Percentiles rank a stretch among this genome's conserved stretches.
These are phyloP conservation scores for Drechslera avenae DNA, from an alignment of 2,329 filamentous ascomycete species.

Conservation along the genomic window DNA sequence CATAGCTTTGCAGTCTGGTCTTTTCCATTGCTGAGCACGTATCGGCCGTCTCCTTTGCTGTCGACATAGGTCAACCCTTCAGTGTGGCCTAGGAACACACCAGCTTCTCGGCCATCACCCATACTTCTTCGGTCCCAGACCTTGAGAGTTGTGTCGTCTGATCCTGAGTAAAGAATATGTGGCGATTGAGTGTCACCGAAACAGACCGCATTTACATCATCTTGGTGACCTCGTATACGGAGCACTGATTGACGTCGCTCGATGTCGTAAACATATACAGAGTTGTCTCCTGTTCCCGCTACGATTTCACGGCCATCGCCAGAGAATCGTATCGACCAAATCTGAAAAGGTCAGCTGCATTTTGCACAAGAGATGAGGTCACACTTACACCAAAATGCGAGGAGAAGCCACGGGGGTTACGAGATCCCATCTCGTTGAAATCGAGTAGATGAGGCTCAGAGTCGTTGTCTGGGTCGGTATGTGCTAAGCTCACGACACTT, in stretches of 20 bases:
- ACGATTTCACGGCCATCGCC: slow-evolving; percentile 90
- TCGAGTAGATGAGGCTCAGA: slow-evolving; percentile 82
- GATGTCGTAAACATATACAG: slow-evolving; percentile 90
- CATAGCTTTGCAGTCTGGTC: slow-evolving; percentile 98
- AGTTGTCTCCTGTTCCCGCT: slow-evolving; percentile 78
- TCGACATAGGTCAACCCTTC: slow-evolving; percentile 70
- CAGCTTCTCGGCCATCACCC: slow-evolving; percentile 65
- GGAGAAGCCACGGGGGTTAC: slow-evolving; percentile 45
- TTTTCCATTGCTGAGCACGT: slow-evolving; percentile 92
- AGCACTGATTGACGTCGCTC: slow-evolving; percentile 78
- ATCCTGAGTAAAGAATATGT: slow-evolving; percentile 94
- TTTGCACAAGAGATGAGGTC: background rate
- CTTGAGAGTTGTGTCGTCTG: slow-evolving; percentile 90
- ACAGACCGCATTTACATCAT: slow-evolving; percentile 96
- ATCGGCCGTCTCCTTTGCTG: slow-evolving; percentile 86
- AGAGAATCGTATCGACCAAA: slow-evolving; percentile 92
- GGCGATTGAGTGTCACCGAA: slow-evolving; percentile 88
- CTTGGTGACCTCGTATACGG: slow-evolving; percentile 74
- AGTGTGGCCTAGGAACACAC: slow-evolving; percentile 68
- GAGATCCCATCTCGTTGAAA: slow-evolving; percentile 60
- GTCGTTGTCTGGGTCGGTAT: slow-evolving; percentile 81
- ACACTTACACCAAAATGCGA: slow-evolving; percentile 40
- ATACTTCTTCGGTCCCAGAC: slow-evolving; percentile 88
- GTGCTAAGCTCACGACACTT: slow-evolving; percentile 80
- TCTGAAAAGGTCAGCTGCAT: slow-evolving; percentile 49